Base-by-base conservation (phyloP, 305 asterid genomes). In the Fraxinus dipetala region DNA sequence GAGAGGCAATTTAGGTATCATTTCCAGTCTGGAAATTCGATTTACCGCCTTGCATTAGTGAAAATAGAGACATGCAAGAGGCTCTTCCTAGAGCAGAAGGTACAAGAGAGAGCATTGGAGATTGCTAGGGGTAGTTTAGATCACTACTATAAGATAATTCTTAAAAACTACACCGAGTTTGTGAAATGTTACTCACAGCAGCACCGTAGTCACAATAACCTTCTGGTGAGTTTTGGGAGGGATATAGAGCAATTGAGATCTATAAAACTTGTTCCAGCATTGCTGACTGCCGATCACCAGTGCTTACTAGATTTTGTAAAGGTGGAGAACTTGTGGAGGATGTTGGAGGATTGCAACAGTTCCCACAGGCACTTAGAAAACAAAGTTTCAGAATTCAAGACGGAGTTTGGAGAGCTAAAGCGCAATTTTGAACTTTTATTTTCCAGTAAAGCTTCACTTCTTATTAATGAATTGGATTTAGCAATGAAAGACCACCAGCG, bases 1-100 rank as follows among this genome's bases (percentile, higher is more conserved):
- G 98, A 93, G 89, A 94, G 95, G 82, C 98, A 93, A 73, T 95
- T 95, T 83, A 87, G 96, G 85, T 89, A 94, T 87, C 99, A 95
- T 78, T 94, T 89, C 88, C 97, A 93, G 81, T 83, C 85, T 31
- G 99, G 97, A n/a, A 88, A 88, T 75, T 94, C 93, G 69, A 90
- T 94, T 79, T 95, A 91, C 84, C 87, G 85, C 51, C 91, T 93
- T 16, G 89, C 98, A 1, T 56, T 83, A 63, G 92, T 91, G 54
- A 95, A 89, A 78, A 30, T 81, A 4, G 93, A 90, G 67, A 78
- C 77, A 7, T 94, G 97, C 43, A 91, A 94, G 92, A 90, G 92
- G 91, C 90, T 94, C 70, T 84, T 85, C 87, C 88, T 87, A 79
- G 95, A 94, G 87, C 97, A 88, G 87, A 92, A 86, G 90, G 99